These are phyloP conservation scores for Microascus cirrosus DNA, from an alignment of 2,329 filamentous ascomycete genomes.

Conservation along the genomic window DNA sequence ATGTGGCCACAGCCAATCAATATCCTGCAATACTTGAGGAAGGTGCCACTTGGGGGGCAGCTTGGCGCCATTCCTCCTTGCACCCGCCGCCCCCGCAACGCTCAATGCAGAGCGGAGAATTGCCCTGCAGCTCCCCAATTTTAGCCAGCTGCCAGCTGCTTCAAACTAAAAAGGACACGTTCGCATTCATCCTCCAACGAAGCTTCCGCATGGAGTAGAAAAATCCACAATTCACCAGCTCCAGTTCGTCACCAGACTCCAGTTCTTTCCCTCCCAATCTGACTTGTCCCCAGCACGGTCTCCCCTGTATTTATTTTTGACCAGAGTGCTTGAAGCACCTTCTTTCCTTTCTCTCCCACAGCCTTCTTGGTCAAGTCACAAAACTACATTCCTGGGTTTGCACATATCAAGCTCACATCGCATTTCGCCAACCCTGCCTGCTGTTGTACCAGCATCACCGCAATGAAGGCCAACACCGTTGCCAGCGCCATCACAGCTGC, in stretches of 20 bases:
- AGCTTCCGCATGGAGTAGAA: neutral
- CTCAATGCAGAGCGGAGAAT: neutral
- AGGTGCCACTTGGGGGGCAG: neutral
- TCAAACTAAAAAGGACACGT: conserved; percentile 3
- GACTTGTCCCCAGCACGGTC: neutral
- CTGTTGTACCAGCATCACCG: conserved; percentile 20
- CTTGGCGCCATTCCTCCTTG: neutral
- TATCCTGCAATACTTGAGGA: neutral
- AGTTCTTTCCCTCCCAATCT: neutral
- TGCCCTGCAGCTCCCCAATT: conserved; percentile 2
- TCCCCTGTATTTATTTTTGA: neutral
- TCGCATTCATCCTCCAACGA: neutral
- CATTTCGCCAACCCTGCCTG: neutral
- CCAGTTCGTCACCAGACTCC: neutral
- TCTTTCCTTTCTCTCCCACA: neutral
- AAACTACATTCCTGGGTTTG: neutral
- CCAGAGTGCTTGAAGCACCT: neutral
- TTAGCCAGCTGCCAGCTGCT: conserved; percentile 3
- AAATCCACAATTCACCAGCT: neutral
- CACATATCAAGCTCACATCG: no score
- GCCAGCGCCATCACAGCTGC: conserved; percentile 67
- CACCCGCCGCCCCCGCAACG: neutral
- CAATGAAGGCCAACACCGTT: conserved; percentile 76
- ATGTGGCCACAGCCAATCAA: neutral
- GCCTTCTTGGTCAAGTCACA: neutral